phyloP scores from a whole-genome alignment of 352 stramenopile species.

The Pythium phragmiticola region DNA sequence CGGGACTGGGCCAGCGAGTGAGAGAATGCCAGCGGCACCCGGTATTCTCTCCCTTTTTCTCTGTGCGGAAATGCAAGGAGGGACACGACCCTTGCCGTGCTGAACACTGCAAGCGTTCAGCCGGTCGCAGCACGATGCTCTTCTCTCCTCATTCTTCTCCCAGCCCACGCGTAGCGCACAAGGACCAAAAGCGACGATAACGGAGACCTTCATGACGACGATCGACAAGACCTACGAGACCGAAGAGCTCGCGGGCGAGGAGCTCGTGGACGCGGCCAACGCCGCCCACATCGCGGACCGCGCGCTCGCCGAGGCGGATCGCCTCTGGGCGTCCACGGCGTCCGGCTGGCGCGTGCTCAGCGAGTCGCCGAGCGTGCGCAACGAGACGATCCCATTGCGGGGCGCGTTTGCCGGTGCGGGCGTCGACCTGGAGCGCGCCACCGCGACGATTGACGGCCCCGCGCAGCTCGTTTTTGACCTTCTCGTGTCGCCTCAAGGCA shows the following conservation, averaged over 20 bases:
- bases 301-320: conserved; percentile 30
- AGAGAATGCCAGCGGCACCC: too few relatives aligned
- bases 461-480: conserved; percentile 32
- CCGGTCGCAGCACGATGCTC: too few relatives aligned
- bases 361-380: conserved; percentile 16
- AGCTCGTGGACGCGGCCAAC: conserved; percentile 26
- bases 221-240: background rate
- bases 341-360: conserved; percentile 20
- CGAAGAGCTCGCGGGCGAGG: conserved; percentile 31
- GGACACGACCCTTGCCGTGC: too few relatives aligned
- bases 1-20: too few relatives aligned
- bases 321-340: conserved; percentile 25
- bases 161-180: too few relatives aligned
- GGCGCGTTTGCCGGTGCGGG: conserved; percentile 24
- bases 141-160: too few relatives aligned
- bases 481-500: conserved; percentile 27
- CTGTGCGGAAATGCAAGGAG: too few relatives aligned
- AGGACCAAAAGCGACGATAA: too few relatives aligned
- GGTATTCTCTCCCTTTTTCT: too few relatives aligned
- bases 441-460: conserved; percentile 16
- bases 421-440: conserved; percentile 27
- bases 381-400: conserved; percentile 7
- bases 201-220: conserved; percentile 5
- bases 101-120: too few relatives aligned
- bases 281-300: conserved; percentile 28